Evolutionary conservation across 305 asterid genomes (phyloP).

Genomic region (Galium porrigens): DNA sequence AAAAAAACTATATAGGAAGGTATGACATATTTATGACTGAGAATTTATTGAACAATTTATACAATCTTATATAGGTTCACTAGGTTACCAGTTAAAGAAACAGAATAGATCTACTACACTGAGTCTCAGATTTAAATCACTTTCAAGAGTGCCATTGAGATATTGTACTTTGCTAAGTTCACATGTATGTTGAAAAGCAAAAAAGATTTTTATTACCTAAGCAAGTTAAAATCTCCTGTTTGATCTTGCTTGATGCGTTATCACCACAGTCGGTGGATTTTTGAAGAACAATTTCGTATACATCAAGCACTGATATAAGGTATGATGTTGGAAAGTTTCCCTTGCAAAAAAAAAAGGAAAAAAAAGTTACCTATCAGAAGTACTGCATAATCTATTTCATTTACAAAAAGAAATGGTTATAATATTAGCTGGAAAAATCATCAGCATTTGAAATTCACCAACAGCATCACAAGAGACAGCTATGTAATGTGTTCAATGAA

Average conservation of each 20-base stretch:
- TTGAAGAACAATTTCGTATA: slow-evolving; percentile 67
- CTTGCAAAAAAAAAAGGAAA: slow-evolving; percentile 39
- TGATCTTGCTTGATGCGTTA: slow-evolving; percentile 59
- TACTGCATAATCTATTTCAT: slow-evolving; percentile 8
- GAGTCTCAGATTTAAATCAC: neutral
- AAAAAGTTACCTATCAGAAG: slow-evolving; percentile 10
- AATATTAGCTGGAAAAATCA: neutral
- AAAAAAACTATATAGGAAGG: neutral
- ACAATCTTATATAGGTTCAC: neutral
- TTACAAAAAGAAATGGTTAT: slow-evolving; percentile 11
- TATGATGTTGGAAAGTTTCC: slow-evolving; percentile 66
- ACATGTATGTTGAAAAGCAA: slow-evolving; percentile 9
- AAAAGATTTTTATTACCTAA: slow-evolving; percentile 49
- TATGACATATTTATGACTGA: neutral
- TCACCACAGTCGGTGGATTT: slow-evolving; percentile 40
- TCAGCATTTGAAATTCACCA: neutral
- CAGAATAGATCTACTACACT: neutral
- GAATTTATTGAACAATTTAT: neutral
- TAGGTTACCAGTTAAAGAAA: neutral
- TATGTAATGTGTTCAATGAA: neutral
- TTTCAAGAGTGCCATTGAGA: neutral
- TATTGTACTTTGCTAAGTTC: neutral
- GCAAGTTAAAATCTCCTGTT: slow-evolving; percentile 86
- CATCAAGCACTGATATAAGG: slow-evolving; percentile 65
- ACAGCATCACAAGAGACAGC: slow-evolving; percentile 6